phyloP scores from a whole-genome alignment of 495 filamentous ascomycete genomes.

The Lasiosphaeriaceae sp. region DNA sequence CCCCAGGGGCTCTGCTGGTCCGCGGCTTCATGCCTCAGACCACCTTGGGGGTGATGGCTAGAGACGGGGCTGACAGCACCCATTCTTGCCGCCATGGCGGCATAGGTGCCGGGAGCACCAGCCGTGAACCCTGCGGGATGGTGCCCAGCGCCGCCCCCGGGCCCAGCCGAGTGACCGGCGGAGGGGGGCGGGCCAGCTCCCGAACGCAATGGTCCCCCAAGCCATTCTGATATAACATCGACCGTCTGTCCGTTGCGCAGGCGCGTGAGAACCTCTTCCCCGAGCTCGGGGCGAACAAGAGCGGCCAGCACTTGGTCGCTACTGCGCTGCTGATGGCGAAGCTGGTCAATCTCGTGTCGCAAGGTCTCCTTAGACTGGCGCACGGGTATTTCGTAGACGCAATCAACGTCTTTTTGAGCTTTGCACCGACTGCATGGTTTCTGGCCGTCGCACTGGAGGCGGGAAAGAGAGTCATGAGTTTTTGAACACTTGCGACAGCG shows the following conservation, averaged over 20 bases:
- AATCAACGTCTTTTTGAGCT: slow-evolving; percentile 44
- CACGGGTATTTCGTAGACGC: slow-evolving; percentile 51
- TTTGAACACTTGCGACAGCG: background rate
- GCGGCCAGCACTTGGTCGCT: slow-evolving; percentile 46
- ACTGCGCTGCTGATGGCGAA: slow-evolving; percentile 43
- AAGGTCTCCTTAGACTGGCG: slow-evolving; percentile 53
- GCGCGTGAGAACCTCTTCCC: slow-evolving; percentile 46
- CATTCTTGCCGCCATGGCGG: slow-evolving; percentile 4
- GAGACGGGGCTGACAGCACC: slow-evolving; percentile 16
- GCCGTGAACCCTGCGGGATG: slow-evolving; percentile 6
- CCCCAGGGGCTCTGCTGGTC: slow-evolving; percentile 39
- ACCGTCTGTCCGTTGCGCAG: slow-evolving; percentile 47
- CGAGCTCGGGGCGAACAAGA: slow-evolving; percentile 36
- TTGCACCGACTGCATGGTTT: slow-evolving; percentile 49
- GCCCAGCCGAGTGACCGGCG: too few species aligned
- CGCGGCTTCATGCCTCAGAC: slow-evolving; percentile 27
- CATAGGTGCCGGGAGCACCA: slow-evolving; percentile 7
- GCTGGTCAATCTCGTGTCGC: slow-evolving; percentile 46
- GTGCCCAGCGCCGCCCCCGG: background rate
- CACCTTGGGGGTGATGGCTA: slow-evolving; percentile 9
- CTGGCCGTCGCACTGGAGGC: slow-evolving; percentile 47
- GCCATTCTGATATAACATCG: slow-evolving; percentile 45
- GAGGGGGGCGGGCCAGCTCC: slow-evolving; percentile 9
- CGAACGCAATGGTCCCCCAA: slow-evolving; percentile 28
- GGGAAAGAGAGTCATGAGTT: slow-evolving; percentile 1